Base-by-base conservation (phyloP, 352 stramenopile genomes). In the Labyrinthula sp. region DNA sequence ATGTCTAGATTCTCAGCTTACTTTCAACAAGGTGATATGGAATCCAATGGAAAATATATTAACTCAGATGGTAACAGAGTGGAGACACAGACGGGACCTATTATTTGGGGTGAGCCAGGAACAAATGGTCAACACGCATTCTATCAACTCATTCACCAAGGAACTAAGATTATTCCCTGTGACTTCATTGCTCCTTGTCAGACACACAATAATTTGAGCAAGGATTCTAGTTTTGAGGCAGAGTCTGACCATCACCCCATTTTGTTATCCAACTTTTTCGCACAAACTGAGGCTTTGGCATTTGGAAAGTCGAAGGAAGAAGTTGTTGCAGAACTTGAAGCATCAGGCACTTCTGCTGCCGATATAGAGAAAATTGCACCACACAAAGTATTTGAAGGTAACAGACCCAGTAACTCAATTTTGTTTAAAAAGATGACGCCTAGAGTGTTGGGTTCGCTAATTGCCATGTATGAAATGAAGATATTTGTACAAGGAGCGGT, bases 211-310 rank as follows among this genome's bases (percentile, higher is more conserved):
- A 71, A 72, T 28, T 61, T 85, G 39, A 26, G 59, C 29, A 63
- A 79, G 36, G 64, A 63, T 50, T 60, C 77, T 22, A 63, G 69
- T 21, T 30, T 70, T 1, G 46, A 63, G 23, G 68, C 57, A 10
- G 70, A 94, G 59, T 45, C 69, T 0, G 77, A 97, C 23, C 93
- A 93, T 69, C 87, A 97, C 69, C 87, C 97, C 65, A 88, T 97
- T 67, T 75, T 97, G 50, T 97, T 99, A 88, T 83, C 71, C 40
- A 95, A 99, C 69, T 99, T 97, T 63, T 99, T 99, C 60, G 87
- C 86, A 25, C 88, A 99, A 62, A 84, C 88, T 0, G 89, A 99
- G 63, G 88, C 88, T 3, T 66, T 99, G 4, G 89, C 88, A 3
- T 76, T 75, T 40, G 88, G 88, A 57, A 95, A 95, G 68, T 91